phyloP scores from a whole-genome alignment of 352 stramenopile species.

The Pythium aquatile region DNA sequence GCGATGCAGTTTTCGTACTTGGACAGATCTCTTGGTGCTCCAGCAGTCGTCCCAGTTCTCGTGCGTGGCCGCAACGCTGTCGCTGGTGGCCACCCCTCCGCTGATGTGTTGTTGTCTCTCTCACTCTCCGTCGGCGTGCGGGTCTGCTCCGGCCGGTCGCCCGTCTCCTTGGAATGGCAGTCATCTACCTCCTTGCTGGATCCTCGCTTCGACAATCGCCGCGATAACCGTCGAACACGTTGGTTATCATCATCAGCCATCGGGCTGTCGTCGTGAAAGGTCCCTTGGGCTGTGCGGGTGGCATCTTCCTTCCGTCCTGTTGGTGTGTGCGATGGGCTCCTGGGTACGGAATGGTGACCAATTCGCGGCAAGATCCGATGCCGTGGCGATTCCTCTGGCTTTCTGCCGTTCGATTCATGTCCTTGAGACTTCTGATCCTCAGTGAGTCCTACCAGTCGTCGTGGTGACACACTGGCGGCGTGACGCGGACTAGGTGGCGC shows the following conservation, averaged over 20 bases:
- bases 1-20: neutral
- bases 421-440: neutral
- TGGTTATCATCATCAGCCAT: neutral
- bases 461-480: neutral
- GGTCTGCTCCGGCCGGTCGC: neutral
- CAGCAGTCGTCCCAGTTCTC: neutral
- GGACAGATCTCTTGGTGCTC: neutral
- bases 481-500: conserved; percentile 1
- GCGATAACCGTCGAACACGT: neutral
- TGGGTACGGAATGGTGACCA: neutral
- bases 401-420: neutral
- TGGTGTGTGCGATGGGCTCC: neutral
- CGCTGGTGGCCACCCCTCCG: neutral
- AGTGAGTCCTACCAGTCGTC: neutral
- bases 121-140: neutral
- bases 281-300: neutral
- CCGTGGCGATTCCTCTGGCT: neutral
- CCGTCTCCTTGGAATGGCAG: neutral
- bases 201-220: neutral
- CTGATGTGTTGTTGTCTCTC: neutral
- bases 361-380: neutral
- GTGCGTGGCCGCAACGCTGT: neutral
- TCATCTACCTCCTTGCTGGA: neutral
- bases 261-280: neutral
- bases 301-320: neutral